Evolutionary conservation across 345 rosid species (phyloP).

Genomic region (Cardamine occulta): DNA sequence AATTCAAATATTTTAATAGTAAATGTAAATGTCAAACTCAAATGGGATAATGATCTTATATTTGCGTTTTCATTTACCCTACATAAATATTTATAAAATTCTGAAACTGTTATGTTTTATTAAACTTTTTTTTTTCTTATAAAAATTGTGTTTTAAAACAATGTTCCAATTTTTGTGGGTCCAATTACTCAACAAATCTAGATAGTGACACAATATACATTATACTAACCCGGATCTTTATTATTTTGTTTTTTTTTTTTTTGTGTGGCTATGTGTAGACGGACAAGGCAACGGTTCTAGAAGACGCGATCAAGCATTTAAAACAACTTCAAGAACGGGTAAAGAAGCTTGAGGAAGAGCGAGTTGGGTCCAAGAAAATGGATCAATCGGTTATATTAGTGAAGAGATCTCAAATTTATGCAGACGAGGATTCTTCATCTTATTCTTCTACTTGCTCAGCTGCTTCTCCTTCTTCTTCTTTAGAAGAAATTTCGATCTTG

Average conservation of each 20-base stretch:
- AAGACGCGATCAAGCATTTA: conserved; percentile 67
- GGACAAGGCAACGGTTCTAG: conserved; percentile 71
- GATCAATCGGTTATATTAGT: conserved; percentile 62
- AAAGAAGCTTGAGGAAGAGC: conserved; percentile 56
- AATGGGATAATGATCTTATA: background rate
- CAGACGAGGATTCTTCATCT: conserved; percentile 52
- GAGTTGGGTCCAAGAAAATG: conserved; percentile 45
- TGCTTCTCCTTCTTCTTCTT: conserved; percentile 50
- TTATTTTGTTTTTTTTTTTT: background rate
- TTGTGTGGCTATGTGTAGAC: conserved; percentile 15
- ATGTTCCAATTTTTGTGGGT: background rate
- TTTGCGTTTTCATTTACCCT: background rate
- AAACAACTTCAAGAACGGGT: conserved; percentile 72
- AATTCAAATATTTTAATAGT: background rate
- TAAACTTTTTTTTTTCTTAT: background rate
- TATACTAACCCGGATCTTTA: too few species aligned
- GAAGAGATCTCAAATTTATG: conserved; percentile 56
- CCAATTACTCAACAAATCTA: background rate
- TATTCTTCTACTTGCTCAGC: conserved; percentile 52
- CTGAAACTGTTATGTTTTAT: background rate
- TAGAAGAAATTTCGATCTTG: conserved; percentile 41
- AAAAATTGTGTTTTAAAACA: background rate
- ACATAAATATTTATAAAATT: background rate
- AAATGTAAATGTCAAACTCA: background rate
- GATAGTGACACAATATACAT: background rate